A percentile compares a stretch with the other conserved stretches of the same genome.
These are phyloP conservation scores for Xylariaceae sp. DNA, from an alignment of 2,329 filamentous ascomycete genomes.

Conservation along the genomic window DNA sequence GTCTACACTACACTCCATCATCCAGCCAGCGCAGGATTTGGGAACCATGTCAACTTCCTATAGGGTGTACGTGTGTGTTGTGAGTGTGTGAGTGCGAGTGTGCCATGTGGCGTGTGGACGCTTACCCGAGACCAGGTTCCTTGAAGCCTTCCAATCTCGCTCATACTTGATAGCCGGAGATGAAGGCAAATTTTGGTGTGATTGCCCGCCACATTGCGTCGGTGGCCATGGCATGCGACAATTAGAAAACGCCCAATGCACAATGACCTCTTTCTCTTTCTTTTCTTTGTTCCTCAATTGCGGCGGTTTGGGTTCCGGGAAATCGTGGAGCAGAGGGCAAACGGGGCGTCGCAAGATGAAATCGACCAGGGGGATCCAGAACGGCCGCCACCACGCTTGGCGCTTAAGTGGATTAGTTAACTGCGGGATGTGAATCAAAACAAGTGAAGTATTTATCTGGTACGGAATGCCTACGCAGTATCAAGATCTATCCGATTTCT, in stretches of 20 bases:
- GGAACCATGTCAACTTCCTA: neutral
- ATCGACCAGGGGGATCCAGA: no score
- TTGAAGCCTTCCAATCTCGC: neutral
- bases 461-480: no score
- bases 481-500: no score
- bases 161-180: neutral
- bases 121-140: neutral
- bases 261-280: slow-evolving; percentile 4
- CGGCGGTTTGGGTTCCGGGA: neutral
- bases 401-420: no score
- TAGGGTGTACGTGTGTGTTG: no score
- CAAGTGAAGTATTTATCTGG: no score
- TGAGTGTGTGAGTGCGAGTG: no score
- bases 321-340: neutral
- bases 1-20: no score
- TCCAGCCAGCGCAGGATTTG: neutral
- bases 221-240: slow-evolving; percentile 3
- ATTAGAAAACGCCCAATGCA: neutral
- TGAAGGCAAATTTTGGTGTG: slow-evolving; percentile 11
- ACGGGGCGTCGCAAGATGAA: neutral
- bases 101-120: no score
- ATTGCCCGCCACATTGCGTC: slow-evolving; percentile 5
- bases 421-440: no score
- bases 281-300: neutral
- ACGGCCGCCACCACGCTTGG: no score